A percentile compares a stretch with the other conserved stretches of the same genome.
Conservation (phyloP, 2,329 filamentous ascomycete species). For the Monosporascus cannonballus region DNA sequence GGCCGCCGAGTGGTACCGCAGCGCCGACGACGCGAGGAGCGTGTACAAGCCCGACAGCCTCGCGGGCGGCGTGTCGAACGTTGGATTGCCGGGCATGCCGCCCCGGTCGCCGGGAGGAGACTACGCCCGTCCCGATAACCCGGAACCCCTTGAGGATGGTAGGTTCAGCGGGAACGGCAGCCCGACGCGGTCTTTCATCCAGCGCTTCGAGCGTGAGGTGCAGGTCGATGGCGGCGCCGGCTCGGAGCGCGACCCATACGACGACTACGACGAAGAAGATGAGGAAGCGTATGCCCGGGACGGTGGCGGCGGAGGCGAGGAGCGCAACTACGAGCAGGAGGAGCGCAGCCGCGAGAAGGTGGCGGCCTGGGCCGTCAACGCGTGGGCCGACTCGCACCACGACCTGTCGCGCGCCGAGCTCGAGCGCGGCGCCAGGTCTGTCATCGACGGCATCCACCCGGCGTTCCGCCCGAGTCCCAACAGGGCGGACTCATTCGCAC, state of each 20-base stretch:
- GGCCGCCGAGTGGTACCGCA: constrained; percentile 7
- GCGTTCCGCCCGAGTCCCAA: constrained; percentile 13
- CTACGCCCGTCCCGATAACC: background rate
- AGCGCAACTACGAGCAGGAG: constrained; percentile 9
- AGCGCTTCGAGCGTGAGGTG: constrained; percentile 9
- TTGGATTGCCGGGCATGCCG: constrained; percentile 1
- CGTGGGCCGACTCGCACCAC: background rate
- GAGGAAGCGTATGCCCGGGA: background rate
- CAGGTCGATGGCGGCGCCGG: background rate
- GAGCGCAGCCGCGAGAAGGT: constrained; percentile 15
- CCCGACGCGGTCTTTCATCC: constrained; percentile 9
- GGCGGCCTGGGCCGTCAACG: constrained; percentile 15
- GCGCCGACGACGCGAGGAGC: constrained; percentile 7
- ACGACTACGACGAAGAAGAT: background rate
- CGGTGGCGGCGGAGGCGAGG: constrained; percentile 2
- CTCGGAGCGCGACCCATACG: constrained; percentile 4
- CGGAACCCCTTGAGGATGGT: constrained; percentile 2
- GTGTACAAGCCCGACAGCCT: constrained; percentile 23
- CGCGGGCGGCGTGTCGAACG: constrained; percentile 6
- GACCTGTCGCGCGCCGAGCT: constrained; percentile 6
- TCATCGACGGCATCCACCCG: constrained; percentile 18
- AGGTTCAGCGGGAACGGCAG: background rate
- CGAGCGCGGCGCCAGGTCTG: constrained; percentile 6
- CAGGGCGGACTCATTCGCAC: background rate
- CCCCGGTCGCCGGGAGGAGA: background rate